These are phyloP conservation scores for Clarkia xantiana DNA, from an alignment of 345 rosid species.

Conservation along the genomic window DNA sequence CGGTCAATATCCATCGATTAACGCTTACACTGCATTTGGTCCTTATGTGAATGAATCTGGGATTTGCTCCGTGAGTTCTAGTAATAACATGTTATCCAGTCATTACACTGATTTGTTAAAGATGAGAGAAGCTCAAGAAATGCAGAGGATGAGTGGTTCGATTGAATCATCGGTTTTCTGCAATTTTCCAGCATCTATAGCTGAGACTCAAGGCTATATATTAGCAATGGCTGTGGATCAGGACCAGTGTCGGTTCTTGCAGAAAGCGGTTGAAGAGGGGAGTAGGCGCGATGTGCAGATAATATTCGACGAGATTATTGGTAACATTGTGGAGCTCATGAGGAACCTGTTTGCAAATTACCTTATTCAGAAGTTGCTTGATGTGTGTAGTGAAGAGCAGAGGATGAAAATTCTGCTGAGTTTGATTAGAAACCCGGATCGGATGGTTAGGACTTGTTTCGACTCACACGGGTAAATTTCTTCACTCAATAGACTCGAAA, in stretches of 20 bases:
- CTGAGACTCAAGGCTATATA: too few relatives aligned
- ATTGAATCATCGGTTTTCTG: too few relatives aligned
- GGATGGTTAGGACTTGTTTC: conserved; percentile 56
- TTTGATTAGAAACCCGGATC: conserved; percentile 38
- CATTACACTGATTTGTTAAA: too few relatives aligned
- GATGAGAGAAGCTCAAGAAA: too few relatives aligned
- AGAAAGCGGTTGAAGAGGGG: conserved; percentile 48
- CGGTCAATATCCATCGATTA: too few relatives aligned
- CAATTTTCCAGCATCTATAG: too few relatives aligned
- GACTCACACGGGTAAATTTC: conserved; percentile 60
- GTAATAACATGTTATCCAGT: too few relatives aligned
- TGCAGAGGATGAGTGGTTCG: too few relatives aligned
- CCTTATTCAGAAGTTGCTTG: conserved; percentile 46
- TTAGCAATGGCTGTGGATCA: conserved; percentile 53
- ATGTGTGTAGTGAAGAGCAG: conserved; percentile 33
- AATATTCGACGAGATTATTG: conserved; percentile 53
- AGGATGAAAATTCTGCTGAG: conserved; percentile 37
- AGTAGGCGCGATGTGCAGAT: conserved; percentile 36
- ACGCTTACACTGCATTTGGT: too few relatives aligned
- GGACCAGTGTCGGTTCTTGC: conserved; percentile 59
- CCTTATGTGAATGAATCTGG: too few relatives aligned
- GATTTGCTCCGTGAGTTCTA: too few relatives aligned
- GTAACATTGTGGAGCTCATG: conserved; percentile 56
- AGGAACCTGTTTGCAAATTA: conserved; percentile 65
- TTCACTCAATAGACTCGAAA: too few relatives aligned